phyloP scores from a whole-genome alignment of 2,329 filamentous ascomycete genomes.

The Sporothrix pseudoabietina region DNA sequence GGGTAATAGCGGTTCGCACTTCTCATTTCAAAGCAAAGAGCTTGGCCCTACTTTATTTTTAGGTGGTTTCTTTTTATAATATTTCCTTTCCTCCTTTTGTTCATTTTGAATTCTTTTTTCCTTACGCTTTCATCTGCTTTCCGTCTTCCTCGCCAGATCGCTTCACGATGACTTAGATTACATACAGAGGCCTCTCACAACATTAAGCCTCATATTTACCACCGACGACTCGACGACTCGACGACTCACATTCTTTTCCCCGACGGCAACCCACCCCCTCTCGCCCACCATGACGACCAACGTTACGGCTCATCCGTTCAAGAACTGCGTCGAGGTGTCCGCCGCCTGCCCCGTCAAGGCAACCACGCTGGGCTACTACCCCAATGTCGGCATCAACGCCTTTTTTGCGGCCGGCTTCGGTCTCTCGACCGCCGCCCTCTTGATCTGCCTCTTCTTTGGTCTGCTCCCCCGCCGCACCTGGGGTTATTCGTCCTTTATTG shows the following conservation, averaged over 20 bases:
- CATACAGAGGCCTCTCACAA: background rate
- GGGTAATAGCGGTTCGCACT: background rate
- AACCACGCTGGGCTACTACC: slow-evolving; percentile 60
- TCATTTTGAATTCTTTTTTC: background rate
- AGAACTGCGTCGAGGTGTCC: slow-evolving; percentile 38
- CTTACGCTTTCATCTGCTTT: background rate
- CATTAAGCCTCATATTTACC: background rate
- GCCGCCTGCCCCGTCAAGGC: slow-evolving; percentile 52
- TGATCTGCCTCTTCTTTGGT: slow-evolving; percentile 36
- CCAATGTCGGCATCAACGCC: slow-evolving; percentile 58
- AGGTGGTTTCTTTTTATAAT: background rate
- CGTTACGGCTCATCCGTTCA: slow-evolving; percentile 34
- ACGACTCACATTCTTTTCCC: background rate
- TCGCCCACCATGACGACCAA: slow-evolving; percentile 12
- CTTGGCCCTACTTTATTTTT: background rate
- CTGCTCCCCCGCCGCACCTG: slow-evolving; percentile 56
- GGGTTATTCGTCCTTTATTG: slow-evolving; percentile 55
- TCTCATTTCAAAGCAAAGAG: background rate
- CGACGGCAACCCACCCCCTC: background rate
- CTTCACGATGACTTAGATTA: background rate
- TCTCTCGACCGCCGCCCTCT: slow-evolving; percentile 46
- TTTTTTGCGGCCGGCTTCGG: slow-evolving; percentile 57
- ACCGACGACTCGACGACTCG: background rate
- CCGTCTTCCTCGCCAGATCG: background rate
- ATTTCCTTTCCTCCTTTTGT: background rate